These are phyloP conservation scores for Alternaria tenuissima DNA, from an alignment of 2,329 filamentous ascomycete species.

Conservation along the genomic window DNA sequence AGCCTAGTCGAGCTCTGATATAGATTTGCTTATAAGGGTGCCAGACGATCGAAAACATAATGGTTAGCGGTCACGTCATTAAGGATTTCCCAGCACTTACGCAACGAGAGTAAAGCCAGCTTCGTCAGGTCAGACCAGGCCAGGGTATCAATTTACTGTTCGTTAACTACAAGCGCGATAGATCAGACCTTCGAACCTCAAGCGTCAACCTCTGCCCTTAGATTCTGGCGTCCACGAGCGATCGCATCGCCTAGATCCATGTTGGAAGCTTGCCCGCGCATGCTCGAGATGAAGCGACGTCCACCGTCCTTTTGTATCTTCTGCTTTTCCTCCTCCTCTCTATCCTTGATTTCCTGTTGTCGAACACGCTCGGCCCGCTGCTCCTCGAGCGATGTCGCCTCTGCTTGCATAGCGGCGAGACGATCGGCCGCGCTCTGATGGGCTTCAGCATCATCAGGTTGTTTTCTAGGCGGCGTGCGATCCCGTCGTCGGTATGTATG, in stretches of 20 bases:
- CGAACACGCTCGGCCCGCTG: conserved; percentile 46
- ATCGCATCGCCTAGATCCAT: conserved; percentile 42
- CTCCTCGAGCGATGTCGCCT: conserved; percentile 43
- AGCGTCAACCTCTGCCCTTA: conserved; percentile 26
- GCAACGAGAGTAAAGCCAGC: background rate
- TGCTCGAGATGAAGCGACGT: conserved; percentile 32
- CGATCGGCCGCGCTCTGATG: conserved; percentile 39
- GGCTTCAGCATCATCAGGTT: conserved; percentile 15
- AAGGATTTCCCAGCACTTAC: background rate
- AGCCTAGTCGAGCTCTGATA: background rate
- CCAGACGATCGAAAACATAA: background rate
- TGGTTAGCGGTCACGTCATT: background rate
- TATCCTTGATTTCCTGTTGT: conserved; percentile 42
- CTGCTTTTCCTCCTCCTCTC: conserved; percentile 41
- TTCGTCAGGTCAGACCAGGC: background rate
- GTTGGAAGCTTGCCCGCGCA: conserved; percentile 35
- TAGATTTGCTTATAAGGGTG: background rate
- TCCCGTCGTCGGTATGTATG: conserved; percentile 32
- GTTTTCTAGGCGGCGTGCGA: conserved; percentile 24
- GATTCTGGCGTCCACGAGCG: conserved; percentile 35
- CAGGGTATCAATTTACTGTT: conserved; percentile 21
- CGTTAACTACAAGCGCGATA: background rate
- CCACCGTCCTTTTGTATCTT: conserved; percentile 36
- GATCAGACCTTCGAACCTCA: background rate
- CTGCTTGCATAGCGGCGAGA: conserved; percentile 47